phyloP scores from a whole-genome alignment of 1,284 basidiomycete genomes.

The Leucoagaricus sp. region DNA sequence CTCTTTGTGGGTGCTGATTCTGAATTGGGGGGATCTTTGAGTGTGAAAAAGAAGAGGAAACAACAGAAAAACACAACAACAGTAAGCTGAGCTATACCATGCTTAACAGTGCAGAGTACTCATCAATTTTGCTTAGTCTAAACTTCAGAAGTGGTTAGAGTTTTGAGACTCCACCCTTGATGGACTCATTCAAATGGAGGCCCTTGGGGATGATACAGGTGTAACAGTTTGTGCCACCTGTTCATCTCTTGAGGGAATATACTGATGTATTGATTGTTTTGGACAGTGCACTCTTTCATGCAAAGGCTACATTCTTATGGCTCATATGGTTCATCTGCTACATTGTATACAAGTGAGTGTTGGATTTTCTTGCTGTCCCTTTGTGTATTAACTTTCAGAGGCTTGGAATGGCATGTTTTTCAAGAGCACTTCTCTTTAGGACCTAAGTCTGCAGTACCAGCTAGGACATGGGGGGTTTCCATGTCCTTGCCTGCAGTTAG shows the following conservation, averaged over 20 bases:
- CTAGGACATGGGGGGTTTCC: conserved; percentile 4
- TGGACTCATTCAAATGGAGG: background rate
- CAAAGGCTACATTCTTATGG: background rate
- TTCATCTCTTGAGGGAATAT: background rate
- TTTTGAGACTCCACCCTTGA: background rate
- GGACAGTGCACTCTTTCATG: background rate
- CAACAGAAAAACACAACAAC: background rate
- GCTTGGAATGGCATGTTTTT: background rate
- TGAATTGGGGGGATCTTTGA: background rate
- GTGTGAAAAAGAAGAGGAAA: background rate
- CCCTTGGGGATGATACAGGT: background rate
- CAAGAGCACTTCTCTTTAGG: background rate
- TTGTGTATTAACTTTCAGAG: background rate
- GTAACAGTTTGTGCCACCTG: background rate
- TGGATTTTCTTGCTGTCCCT: background rate
- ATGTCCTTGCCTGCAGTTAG: background rate
- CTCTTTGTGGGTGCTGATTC: background rate
- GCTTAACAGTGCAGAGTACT: background rate
- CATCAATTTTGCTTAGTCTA: background rate
- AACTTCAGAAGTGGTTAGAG: background rate
- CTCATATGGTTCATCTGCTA: background rate
- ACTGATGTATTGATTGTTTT: background rate
- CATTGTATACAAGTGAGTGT: conserved; percentile 2
- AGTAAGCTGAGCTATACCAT: background rate
- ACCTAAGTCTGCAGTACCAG: background rate